Evolutionary conservation across 2,329 filamentous ascomycete genomes (phyloP), one percentile per base, ranked within the genome.

Genomic region (Monosporascus ibericus): DNA sequence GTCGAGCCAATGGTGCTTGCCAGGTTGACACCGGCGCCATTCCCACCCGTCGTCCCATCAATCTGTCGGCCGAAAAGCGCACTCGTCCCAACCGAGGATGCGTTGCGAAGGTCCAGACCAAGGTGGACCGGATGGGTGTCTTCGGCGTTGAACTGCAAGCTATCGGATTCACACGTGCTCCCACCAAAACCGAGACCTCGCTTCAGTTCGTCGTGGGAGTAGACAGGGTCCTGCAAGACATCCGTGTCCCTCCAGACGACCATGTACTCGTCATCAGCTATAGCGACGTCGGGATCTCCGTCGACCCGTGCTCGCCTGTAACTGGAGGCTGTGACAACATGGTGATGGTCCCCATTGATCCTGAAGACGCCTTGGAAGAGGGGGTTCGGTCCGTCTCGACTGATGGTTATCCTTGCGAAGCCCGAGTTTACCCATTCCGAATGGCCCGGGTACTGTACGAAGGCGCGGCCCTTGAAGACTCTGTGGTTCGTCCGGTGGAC

Each of bases 191-290:
- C 62, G 8, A 72, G 54, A 50, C 75, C 76, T 56, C 88, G 81
- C 71, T 84, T 88, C 60, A 94, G 70, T 57, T 92, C 86, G 22
- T 75, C 71, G 51, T 80, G 79, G 38, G 72, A 69, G n/a, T 64
- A 64, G 56, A 63, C 65, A 53, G 66, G 62, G 18, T 68, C 62
- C 42, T 63, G 60, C 34, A 74, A 68, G 64, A 96, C 83, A 68
- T 99, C 94, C 27, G 91, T 95, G 66, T 97, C 92, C 58, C 92
- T 83, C 79, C 90, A 97, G 1, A 96, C 80, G 37, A 96, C 78
- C 92, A 99, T 94, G 65, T 82, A 87, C 55, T 95, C 88, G 34
- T 85, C 80, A 5, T 65, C 63, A 20, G 74, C 76, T 46, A 74
- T 70, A 15, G 79, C 72, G 7, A 89, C 68, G 25, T 79, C 74